Evolutionary conservation across 768 basidiomycete genomes (phyloP).

Genomic region (Leccinum obscurum): DNA sequence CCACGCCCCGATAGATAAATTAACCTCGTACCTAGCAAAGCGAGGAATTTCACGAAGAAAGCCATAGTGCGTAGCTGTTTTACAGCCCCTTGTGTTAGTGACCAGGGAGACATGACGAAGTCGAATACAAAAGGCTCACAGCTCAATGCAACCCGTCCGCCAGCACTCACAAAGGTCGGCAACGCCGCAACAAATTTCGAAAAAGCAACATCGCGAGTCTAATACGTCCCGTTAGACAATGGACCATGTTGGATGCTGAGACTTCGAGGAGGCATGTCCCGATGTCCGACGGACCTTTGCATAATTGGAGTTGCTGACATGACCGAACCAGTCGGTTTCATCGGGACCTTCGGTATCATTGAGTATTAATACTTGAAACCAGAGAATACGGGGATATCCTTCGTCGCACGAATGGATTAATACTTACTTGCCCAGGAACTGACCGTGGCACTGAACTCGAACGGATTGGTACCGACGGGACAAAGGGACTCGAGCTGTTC

Average conservation of each 20-base stretch:
- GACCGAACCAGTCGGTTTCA: constrained; percentile 20
- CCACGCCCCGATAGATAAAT: constrained; percentile 17
- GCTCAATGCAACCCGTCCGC: constrained; percentile 9
- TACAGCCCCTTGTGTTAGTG: not conserved
- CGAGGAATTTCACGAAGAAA: constrained; percentile 21
- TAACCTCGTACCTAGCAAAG: constrained; percentile 16
- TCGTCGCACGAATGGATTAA: not conserved
- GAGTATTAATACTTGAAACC: constrained; percentile 2
- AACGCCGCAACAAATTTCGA: constrained; percentile 9
- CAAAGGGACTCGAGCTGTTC: constrained; percentile 14
- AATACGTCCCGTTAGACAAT: not conserved
- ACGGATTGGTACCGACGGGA: constrained; percentile 19
- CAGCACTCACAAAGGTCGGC: constrained; percentile 15
- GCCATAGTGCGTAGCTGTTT: constrained; percentile 13
- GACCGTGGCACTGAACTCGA: constrained; percentile 7
- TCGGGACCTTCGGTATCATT: constrained; percentile 14
- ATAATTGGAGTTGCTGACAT: constrained; percentile 18
- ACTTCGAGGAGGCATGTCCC: not conserved
- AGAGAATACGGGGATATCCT: not conserved
- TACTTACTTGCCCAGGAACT: constrained; percentile 20
- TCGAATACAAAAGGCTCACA: not conserved
- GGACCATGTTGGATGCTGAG: too few species aligned
- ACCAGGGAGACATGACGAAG: not conserved
- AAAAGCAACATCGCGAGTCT: constrained; percentile 20
- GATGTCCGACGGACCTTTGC: constrained; percentile 9